phyloP scores from a whole-genome alignment of 2,329 filamentous ascomycete genomes.

The Colletotrichum abscissum region DNA sequence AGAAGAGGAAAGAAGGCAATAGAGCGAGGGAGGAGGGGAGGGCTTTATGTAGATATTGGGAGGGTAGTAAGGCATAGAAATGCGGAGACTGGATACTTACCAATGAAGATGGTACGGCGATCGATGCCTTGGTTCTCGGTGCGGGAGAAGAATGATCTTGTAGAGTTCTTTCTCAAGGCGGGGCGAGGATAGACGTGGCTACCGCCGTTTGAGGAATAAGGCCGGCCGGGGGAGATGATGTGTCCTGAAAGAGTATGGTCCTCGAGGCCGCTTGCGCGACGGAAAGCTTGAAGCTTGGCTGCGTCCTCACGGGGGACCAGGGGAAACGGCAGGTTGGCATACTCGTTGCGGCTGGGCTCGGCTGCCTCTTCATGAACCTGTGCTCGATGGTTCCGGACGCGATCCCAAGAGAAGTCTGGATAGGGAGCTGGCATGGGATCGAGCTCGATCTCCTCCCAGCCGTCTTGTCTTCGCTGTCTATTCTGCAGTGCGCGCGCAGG shows the following conservation, averaged over 20 bases:
- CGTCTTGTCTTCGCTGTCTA: slow-evolving; percentile 1
- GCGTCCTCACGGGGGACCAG: slow-evolving; percentile 31
- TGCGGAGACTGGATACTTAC: slow-evolving; percentile 8
- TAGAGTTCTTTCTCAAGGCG: slow-evolving; percentile 3
- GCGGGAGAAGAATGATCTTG: slow-evolving; percentile 16
- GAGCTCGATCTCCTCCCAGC: slow-evolving; percentile 26
- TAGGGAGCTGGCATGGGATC: neutral
- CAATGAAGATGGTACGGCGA: neutral
- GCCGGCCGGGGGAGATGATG: neutral
- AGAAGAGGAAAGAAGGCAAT: neutral
- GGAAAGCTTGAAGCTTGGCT: slow-evolving; percentile 24
- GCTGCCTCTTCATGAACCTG: neutral
- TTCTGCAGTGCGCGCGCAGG: neutral
- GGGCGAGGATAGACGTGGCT: neutral
- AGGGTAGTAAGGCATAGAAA: neutral
- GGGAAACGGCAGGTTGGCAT: slow-evolving; percentile 21
- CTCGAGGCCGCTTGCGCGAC: slow-evolving; percentile 35
- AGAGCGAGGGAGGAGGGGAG: neutral
- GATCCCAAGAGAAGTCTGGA: neutral
- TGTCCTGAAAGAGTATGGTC: slow-evolving; percentile 35
- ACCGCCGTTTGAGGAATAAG: slow-evolving; percentile 11
- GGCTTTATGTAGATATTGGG: neutral
- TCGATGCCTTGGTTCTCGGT: slow-evolving; percentile 16
- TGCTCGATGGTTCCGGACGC: neutral
- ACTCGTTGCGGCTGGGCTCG: neutral